phyloP scores from a whole-genome alignment of 1,284 basidiomycete genomes.

The Mycena citricolor region DNA sequence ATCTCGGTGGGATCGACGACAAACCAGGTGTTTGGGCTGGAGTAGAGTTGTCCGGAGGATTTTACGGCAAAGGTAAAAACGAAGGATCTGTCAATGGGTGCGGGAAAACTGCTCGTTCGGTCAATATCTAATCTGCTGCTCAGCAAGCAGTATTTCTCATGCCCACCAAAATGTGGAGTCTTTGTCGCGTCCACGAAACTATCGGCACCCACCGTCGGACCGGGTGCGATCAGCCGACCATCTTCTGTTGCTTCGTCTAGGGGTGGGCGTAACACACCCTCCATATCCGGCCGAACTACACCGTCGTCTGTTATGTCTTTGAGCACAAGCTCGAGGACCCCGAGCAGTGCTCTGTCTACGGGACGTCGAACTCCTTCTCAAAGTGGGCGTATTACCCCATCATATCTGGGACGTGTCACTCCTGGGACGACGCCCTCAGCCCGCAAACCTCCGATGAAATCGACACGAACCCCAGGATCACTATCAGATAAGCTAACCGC shows the following conservation, averaged over 20 bases:
- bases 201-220: conserved; percentile 69
- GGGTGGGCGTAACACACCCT: conserved; percentile 56
- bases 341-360: conserved; percentile 16
- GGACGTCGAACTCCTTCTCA: conserved; percentile 17
- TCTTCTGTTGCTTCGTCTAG: conserved; percentile 79
- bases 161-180: conserved; percentile 85
- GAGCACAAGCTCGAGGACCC: conserved; percentile 26
- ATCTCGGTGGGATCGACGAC: conserved; percentile 80
- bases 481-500: conserved; percentile 60
- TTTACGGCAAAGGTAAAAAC: conserved; percentile 94
- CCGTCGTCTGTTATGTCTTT: conserved; percentile 43
- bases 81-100: conserved; percentile 90
- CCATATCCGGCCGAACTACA: conserved; percentile 43
- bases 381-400: conserved; percentile 44
- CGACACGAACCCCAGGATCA: conserved; percentile 25
- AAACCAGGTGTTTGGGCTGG: conserved; percentile 90
- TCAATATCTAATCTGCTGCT: conserved; percentile 12
- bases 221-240: conserved; percentile 56
- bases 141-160: conserved; percentile 85
- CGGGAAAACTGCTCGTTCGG: conserved; percentile 39
- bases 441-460: conserved; percentile 35
- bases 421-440: conserved; percentile 37
- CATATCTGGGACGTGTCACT: conserved; percentile 30
- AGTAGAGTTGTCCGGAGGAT: conserved; percentile 84
- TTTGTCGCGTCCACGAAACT: conserved; percentile 86